phyloP scores from a whole-genome alignment of 768 basidiomycete species.

The Amyloporia xantha region DNA sequence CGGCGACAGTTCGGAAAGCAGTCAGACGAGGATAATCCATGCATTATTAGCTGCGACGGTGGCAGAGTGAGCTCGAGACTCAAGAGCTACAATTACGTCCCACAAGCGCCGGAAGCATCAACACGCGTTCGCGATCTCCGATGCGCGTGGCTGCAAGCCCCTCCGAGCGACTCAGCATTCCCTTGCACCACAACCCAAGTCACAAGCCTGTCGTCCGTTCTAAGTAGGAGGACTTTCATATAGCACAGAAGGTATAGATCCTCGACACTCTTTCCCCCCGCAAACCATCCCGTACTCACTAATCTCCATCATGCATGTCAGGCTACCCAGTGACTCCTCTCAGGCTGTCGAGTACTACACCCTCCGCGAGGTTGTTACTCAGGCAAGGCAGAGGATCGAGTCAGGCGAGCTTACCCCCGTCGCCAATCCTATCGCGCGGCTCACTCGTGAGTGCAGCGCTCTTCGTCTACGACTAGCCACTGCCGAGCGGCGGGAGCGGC shows the following conservation, averaged over 20 bases:
- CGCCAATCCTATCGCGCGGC: slow-evolving; percentile 33
- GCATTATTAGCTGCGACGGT: background rate
- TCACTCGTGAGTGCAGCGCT: slow-evolving; percentile 37
- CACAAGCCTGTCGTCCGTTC: slow-evolving; percentile 1
- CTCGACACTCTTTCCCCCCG: background rate
- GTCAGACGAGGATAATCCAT: background rate
- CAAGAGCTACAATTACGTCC: background rate
- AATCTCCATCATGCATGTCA: slow-evolving; percentile 4
- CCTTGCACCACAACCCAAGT: slow-evolving; percentile 2
- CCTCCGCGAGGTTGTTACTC: slow-evolving; percentile 34
- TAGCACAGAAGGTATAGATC: slow-evolving; percentile 1
- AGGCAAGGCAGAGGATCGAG: slow-evolving; percentile 18
- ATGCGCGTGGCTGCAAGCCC: slow-evolving; percentile 2
- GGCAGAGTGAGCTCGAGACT: background rate
- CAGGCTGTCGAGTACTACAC: slow-evolving; percentile 39
- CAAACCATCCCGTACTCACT: background rate
- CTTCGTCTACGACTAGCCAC: slow-evolving; percentile 36
- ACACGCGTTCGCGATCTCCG: slow-evolving; percentile 5
- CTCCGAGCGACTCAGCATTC: slow-evolving; percentile 4
- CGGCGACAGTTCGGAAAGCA: background rate
- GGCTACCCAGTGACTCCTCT: background rate
- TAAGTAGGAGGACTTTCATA: background rate
- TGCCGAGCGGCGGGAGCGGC: slow-evolving; percentile 30
- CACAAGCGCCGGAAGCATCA: slow-evolving; percentile 1
- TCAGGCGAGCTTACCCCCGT: slow-evolving; percentile 28